These are phyloP conservation scores for Pichia gijzeniarum DNA, from an alignment of 805 yeast genomes.

Conservation along the genomic window DNA sequence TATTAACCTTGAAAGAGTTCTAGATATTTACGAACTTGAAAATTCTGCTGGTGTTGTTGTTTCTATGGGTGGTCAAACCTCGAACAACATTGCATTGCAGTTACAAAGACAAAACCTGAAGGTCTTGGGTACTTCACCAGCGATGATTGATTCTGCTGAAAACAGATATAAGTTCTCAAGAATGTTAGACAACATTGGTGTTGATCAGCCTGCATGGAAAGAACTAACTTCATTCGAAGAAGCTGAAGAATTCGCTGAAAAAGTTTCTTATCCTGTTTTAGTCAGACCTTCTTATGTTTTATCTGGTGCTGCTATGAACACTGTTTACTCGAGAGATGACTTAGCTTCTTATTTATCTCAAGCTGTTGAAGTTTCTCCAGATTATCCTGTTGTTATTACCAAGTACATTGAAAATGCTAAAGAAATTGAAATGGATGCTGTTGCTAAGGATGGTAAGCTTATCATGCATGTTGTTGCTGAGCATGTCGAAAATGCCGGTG, in stretches of 20 bases:
- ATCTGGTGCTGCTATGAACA: conserved; percentile 99
- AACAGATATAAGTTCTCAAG: conserved; percentile 96
- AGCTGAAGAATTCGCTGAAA: conserved; percentile 87
- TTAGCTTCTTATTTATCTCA: conserved; percentile 81
- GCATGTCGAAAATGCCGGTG: conserved; percentile 99
- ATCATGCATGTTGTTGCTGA: conserved; percentile 97
- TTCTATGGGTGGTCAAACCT: conserved; percentile 98
- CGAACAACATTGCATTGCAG: conserved; percentile 91
- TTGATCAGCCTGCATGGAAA: conserved; percentile 99
- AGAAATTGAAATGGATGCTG: conserved; percentile 99
- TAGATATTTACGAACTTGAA: conserved; percentile 92
- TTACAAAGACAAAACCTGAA: conserved; percentile 92
- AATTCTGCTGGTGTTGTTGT: conserved; percentile 86
- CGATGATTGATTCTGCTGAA: conserved; percentile 97
- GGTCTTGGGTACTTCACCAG: conserved; percentile 95
- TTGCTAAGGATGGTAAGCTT: conserved; percentile 89
- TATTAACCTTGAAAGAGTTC: conserved; percentile 85
- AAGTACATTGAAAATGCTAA: conserved; percentile 95
- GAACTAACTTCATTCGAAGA: conserved; percentile 89
- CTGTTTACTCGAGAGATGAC: conserved; percentile 86
- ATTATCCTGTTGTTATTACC: conserved; percentile 95
- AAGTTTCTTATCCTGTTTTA: conserved; percentile 87
- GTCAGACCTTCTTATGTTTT: conserved; percentile 97
- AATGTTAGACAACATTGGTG: conserved; percentile 93
- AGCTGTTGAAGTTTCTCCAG: conserved; percentile 97